Percentiles rank a stretch among this genome's conserved stretches.
phyloP scores from a whole-genome alignment of 208 protist species.

The Acanthamoeba sp. region DNA sequence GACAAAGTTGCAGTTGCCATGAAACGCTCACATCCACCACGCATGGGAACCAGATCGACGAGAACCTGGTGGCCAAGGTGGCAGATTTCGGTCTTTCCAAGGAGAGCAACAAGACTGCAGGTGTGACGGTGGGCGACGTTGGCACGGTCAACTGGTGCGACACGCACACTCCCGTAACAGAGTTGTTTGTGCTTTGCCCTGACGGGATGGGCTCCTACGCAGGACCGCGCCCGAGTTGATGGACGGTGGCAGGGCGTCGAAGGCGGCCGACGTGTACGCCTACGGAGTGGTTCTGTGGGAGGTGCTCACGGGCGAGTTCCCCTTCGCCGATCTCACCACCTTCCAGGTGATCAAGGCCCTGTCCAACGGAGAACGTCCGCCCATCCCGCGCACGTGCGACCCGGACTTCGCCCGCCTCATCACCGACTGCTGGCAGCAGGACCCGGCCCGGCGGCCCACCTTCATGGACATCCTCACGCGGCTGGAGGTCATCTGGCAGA shows the following conservation, averaged over 20 bases:
- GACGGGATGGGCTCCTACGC: background rate
- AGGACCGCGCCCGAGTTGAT: constrained; percentile 50
- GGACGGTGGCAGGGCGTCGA: constrained; percentile 9
- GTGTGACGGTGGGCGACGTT: constrained; percentile 3
- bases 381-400: background rate
- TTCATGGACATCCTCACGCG: constrained; percentile 10
- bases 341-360: constrained; percentile 54
- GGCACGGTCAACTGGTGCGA: constrained; percentile 45
- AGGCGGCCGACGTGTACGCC: constrained; percentile 70
- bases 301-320: constrained; percentile 69
- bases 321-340: constrained; percentile 36
- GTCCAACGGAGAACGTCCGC: background rate
- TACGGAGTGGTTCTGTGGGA: constrained; percentile 70
- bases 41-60: background rate
- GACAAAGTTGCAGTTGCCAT: no score
- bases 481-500: constrained; percentile 27
- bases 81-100: constrained; percentile 44
- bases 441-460: constrained; percentile 3
- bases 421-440: constrained; percentile 55
- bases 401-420: constrained; percentile 34
- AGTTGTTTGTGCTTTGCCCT: no score
- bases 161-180: background rate
- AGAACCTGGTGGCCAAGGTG: constrained; percentile 34
- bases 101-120: constrained; percentile 37
- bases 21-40: no score